Percentiles rank a stretch among this genome's conserved stretches.
These are phyloP conservation scores for Cyberlindnera xylosilytica DNA, from an alignment of 805 yeast species.

Conservation along the genomic window DNA sequence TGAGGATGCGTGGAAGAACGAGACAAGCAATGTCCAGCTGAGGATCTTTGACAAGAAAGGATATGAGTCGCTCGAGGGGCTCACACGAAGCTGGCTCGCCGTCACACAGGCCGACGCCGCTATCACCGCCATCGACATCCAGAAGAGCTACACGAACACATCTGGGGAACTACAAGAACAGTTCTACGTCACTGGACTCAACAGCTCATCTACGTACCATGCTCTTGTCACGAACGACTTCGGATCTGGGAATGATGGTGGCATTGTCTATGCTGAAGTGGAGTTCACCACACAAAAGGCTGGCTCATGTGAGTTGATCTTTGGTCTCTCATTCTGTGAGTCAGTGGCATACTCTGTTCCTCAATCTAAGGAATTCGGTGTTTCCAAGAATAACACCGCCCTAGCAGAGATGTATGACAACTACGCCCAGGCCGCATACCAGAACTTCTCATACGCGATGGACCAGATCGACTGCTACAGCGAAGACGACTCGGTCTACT, in stretches of 20 bases:
- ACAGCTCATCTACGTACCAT: conserved; percentile 55
- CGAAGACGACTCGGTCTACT: conserved; percentile 59
- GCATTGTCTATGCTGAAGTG: conserved; percentile 56
- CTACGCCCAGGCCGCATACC: conserved; percentile 51
- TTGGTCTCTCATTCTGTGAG: conserved; percentile 70
- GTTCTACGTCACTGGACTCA: conserved; percentile 59
- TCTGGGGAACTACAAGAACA: conserved; percentile 47
- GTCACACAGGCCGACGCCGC: conserved; percentile 9
- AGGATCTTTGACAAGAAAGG: conserved; percentile 13
- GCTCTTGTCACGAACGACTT: conserved; percentile 61
- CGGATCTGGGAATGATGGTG: conserved; percentile 46
- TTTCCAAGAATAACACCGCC: conserved; percentile 29
- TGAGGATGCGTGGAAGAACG: conserved; percentile 9
- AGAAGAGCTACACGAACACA: conserved; percentile 10
- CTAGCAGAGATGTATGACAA: conserved; percentile 57
- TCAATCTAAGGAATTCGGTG: conserved; percentile 34
- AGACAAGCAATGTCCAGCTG: conserved; percentile 2
- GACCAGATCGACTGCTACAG: conserved; percentile 76
- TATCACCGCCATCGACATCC: conserved; percentile 1
- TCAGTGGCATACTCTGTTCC: conserved; percentile 91
- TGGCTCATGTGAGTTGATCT: conserved; percentile 68
- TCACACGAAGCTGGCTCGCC: conserved; percentile 15
- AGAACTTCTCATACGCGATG: conserved; percentile 71
- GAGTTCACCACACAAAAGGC: conserved; percentile 52
- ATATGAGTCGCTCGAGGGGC: neutral